A percentile compares a stretch with the other conserved stretches of the same genome.
These are phyloP conservation scores for Leishmania tarentolae DNA, from an alignment of 208 protist genomes.

Conservation along the genomic window DNA sequence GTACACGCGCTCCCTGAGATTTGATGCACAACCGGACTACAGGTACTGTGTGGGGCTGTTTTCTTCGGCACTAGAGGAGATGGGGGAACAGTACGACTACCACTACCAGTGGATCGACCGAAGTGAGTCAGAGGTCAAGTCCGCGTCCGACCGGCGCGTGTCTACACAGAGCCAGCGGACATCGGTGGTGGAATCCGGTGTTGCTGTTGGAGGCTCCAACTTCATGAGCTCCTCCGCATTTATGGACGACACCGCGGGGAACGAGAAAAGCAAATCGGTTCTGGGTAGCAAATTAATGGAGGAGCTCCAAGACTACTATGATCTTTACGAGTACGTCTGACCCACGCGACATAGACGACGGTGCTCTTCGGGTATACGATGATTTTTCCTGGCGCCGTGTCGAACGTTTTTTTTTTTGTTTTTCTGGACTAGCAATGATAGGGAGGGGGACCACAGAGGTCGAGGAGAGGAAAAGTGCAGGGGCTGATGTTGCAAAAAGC, in stretches of 20 bases:
- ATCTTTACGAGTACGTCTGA: constrained; percentile 38
- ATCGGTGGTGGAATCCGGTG: constrained; percentile 17
- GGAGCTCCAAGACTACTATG: constrained; percentile 45
- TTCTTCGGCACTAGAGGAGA: constrained; percentile 31
- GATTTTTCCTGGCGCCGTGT: background rate
- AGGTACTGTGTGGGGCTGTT: constrained; percentile 59
- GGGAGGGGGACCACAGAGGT: background rate
- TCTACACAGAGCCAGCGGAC: constrained; percentile 8
- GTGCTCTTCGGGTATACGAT: background rate
- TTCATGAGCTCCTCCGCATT: constrained; percentile 29
- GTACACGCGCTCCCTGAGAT: constrained; percentile 64
- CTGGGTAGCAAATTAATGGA: constrained; percentile 26
- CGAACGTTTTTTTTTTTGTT: background rate
- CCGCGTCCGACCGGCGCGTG: constrained; percentile 2
- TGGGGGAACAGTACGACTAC: constrained; percentile 63
- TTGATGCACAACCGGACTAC: constrained; percentile 83
- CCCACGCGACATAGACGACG: background rate
- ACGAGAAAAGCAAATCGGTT: constrained; percentile 25
- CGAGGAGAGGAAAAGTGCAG: background rate
- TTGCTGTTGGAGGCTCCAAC: constrained; percentile 38
- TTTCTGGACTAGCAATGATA: background rate
- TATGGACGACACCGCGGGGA: constrained; percentile 15
- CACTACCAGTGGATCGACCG: constrained; percentile 56
- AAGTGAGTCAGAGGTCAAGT: constrained; percentile 8
- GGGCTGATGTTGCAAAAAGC: background rate